Evolutionary conservation across 768 basidiomycete genomes (phyloP), one percentile per base, ranked within the genome.

Genomic region (Plicaturopsis crispa): DNA sequence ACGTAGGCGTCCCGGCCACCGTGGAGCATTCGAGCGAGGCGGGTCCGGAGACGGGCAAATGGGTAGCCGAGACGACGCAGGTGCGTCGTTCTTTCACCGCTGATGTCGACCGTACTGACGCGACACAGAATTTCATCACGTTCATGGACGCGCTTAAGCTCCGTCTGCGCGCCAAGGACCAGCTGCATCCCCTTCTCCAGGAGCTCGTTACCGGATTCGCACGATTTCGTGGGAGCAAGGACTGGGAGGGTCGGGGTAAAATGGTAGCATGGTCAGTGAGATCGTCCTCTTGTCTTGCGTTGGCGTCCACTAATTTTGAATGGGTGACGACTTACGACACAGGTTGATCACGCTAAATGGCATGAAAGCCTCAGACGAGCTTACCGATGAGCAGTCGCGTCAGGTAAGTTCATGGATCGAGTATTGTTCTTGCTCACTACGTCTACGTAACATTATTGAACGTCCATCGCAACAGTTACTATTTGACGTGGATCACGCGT

Each of bases 131-230:
- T 56, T 99, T 98, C 46, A 98, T 99, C 48, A 98, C 94, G 0
- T 93, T 98, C 48, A 96, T 98, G 89, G 96, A 99, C 49, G 94
- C 92, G 1, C 70, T 98, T 19, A 93, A 92, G 53, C 69, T 98
- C 35, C 80, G 84, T 7, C 65, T 97, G 49, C 77, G 91, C n/a
- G 94, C 96, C 3, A 99, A 97, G 56, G 96, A 98, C 52, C 91
- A 96, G 51, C 69, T 99, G 2, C 93, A 98, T 56, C 92, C 93
- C 0, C 78, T 96, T 43, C 57, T 98, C 31, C 90, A 94, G 47
- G 96, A 94, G 48, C 77, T 99, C n/a, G 90, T 97, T 48, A 87
- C 85, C 2, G 83, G 88, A 5, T 97, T 92, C 55, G 87, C 92
- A 4, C 72, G 89, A 34, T 97, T 99, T 63, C 94, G 93, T 56